Evolutionary conservation across 202 grass and related monocot species (phyloP), one percentile per base, ranked within the genome.

Genomic region (Bolboschoenoplectus hybrid): DNA sequence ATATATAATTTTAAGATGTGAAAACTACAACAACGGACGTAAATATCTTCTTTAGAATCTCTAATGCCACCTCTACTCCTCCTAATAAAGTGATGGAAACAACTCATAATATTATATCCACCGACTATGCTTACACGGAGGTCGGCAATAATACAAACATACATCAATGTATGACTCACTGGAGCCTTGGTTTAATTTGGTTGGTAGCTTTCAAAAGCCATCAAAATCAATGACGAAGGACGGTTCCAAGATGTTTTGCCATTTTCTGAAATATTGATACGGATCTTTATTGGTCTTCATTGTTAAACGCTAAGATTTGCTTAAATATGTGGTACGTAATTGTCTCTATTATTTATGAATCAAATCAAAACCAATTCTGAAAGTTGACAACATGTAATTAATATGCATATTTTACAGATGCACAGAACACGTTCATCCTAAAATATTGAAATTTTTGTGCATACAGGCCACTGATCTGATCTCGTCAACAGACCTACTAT

Each of bases 201-300:
- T 69, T 8, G 14, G 69, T 73, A 50, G 43, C 17, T 47, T 73
- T 73, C 44, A 47, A 46, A 50, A 66, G 16, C 69, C 44, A 47
- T 73, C 69, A 49, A 46, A 73, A 73, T 73, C 69, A 73, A 5
- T 73, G 69, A 73, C 44, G 43, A 49, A 73, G 16, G 69, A 41
- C 43, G 69, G 69, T 73, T 49, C 17, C 69, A 46, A 73, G 17
- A 73, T 73, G 12, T 71, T 73, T 47, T 3, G 17, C 3, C 43
- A 20, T 73, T 73, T 73, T 73, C 17, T 26, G 26, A 26, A 19
- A 49, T 49, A 16, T 53, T 40, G 6, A 46, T 71, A 0, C 10
- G 9, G n/a, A 49, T 10, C 7, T 20, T 12, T 16, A 41, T 17
- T 47, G 44, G 44, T 73, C 69, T 73, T 49, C 41, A 44, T 49